Conservation (phyloP, 495 filamentous ascomycete genomes). For the Rhizodiscina lignyota region DNA sequence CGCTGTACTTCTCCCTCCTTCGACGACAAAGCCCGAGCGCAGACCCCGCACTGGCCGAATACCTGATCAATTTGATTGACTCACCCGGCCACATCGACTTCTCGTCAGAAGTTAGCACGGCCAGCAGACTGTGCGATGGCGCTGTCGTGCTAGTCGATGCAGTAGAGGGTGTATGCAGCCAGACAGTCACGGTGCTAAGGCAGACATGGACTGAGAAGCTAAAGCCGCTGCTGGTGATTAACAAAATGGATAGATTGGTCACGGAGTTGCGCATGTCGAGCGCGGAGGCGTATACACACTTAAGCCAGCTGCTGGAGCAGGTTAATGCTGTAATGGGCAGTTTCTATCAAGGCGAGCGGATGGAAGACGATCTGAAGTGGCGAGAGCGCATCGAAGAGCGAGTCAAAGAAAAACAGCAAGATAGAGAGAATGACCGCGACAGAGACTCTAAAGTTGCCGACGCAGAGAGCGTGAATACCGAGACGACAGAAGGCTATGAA, state of each 20-base stretch:
- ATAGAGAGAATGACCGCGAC: conserved; percentile 23
- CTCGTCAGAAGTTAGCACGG: conserved; percentile 93
- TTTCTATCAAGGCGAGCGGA: conserved; percentile 94
- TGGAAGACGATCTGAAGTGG: conserved; percentile 98
- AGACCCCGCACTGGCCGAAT: conserved; percentile 59
- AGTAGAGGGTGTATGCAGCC: conserved; percentile 94
- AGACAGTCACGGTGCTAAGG: conserved; percentile 90
- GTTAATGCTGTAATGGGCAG: conserved; percentile 95
- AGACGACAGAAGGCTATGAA: conserved; percentile 40
- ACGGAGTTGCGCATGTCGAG: conserved; percentile 89
- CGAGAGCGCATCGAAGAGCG: conserved; percentile 79
- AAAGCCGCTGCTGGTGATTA: conserved; percentile 87
- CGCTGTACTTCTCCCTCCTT: conserved; percentile 85
- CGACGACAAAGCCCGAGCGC: conserved; percentile 44
- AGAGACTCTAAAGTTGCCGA: too few relatives aligned
- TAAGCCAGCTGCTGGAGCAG: conserved; percentile 83
- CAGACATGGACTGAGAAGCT: conserved; percentile 94
- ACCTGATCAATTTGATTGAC: conserved; percentile 94
- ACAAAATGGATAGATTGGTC: conserved; percentile 92
- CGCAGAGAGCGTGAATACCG: conserved; percentile 12
- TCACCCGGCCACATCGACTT: conserved; percentile 98
- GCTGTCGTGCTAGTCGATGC: conserved; percentile 94
- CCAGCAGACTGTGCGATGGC: conserved; percentile 86
- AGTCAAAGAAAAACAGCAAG: conserved; percentile 34
- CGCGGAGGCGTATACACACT: conserved; percentile 70